Conservation (phyloP, 345 rosid species). For the Aquilaria yunnanensis region DNA sequence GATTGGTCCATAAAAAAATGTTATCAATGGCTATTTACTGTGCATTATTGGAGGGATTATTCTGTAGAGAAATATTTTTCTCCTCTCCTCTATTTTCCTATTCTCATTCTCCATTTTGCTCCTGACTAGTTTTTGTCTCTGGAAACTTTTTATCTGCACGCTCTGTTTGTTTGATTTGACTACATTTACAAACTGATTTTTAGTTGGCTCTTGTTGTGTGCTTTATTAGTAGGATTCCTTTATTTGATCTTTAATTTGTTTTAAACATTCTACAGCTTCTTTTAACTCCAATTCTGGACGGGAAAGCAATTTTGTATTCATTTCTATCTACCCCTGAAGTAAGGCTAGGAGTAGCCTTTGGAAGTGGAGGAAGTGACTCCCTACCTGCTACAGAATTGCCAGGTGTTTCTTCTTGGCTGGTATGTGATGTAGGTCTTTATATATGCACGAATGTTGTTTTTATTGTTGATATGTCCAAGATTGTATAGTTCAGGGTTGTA, state of each 20-base stretch:
- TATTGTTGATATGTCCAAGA: not conserved
- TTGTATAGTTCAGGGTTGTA: not conserved
- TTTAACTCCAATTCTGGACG: conserved; percentile 73
- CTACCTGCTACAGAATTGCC: conserved; percentile 94
- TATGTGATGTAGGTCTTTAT: conserved; percentile 15
- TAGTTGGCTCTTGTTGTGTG: not conserved
- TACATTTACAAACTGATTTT: conserved; percentile 3
- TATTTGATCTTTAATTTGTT: conserved; percentile 8
- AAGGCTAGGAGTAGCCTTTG: conserved; percentile 88
- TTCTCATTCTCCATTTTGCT: not conserved
- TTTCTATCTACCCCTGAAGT: conserved; percentile 81
- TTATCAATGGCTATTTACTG: too few species aligned
- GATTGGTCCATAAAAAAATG: too few species aligned
- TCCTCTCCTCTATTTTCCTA: not conserved
- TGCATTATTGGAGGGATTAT: too few species aligned
- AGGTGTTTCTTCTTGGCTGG: conserved; percentile 98
- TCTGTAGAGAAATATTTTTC: not conserved
- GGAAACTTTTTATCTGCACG: not conserved
- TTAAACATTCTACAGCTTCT: conserved; percentile 60
- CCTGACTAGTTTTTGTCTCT: not conserved
- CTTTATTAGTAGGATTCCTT: not conserved
- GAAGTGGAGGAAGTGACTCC: conserved; percentile 95
- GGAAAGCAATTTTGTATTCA: conserved; percentile 78
- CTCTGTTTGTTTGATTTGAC: not conserved
- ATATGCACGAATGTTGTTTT: not conserved